Evolutionary conservation across 2,329 filamentous ascomycete species (phyloP).

Genomic region (Beauveria medogensis): DNA sequence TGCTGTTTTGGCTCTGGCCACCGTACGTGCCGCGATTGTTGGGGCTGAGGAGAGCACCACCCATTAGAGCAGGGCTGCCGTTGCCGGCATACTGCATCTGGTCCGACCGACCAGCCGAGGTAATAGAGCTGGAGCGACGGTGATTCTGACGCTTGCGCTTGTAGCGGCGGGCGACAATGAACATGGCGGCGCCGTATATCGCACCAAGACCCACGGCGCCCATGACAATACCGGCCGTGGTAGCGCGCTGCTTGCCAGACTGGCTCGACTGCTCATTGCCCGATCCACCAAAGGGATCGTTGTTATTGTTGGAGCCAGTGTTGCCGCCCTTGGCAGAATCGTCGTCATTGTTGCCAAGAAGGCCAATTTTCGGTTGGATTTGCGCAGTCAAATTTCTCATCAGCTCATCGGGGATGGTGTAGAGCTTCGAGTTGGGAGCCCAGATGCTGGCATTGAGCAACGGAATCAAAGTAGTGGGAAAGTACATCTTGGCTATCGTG

Average conservation of each 20-base stretch:
- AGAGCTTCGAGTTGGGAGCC: slow-evolving; percentile 64
- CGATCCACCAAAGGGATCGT: slow-evolving; percentile 33
- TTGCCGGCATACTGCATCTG: slow-evolving; percentile 44
- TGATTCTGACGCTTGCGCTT: slow-evolving; percentile 76
- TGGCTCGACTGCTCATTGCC: slow-evolving; percentile 34
- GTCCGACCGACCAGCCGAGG: slow-evolving; percentile 36
- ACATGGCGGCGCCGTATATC: slow-evolving; percentile 91
- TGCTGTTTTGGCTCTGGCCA: slow-evolving; percentile 59
- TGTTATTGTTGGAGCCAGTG: slow-evolving; percentile 21
- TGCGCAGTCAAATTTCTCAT: slow-evolving; percentile 65
- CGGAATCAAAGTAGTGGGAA: slow-evolving; percentile 62
- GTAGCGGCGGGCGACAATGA: slow-evolving; percentile 83
- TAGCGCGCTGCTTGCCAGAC: slow-evolving; percentile 52
- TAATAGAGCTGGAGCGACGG: slow-evolving; percentile 67
- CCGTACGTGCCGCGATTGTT: slow-evolving; percentile 49
- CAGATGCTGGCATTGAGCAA: slow-evolving; percentile 61
- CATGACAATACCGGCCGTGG: slow-evolving; percentile 62
- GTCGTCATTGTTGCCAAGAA: slow-evolving; percentile 30
- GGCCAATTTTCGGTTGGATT: slow-evolving; percentile 69
- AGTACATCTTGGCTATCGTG: slow-evolving; percentile 60
- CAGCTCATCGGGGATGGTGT: slow-evolving; percentile 60
- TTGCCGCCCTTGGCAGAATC: slow-evolving; percentile 28
- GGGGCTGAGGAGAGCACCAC: slow-evolving; percentile 51
- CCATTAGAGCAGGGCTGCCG: slow-evolving; percentile 59
- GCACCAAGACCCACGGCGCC: slow-evolving; percentile 71